These are phyloP conservation scores for Sugiyamaella neomexicana DNA, from an alignment of 1,139 yeast species.

Conservation along the genomic window DNA sequence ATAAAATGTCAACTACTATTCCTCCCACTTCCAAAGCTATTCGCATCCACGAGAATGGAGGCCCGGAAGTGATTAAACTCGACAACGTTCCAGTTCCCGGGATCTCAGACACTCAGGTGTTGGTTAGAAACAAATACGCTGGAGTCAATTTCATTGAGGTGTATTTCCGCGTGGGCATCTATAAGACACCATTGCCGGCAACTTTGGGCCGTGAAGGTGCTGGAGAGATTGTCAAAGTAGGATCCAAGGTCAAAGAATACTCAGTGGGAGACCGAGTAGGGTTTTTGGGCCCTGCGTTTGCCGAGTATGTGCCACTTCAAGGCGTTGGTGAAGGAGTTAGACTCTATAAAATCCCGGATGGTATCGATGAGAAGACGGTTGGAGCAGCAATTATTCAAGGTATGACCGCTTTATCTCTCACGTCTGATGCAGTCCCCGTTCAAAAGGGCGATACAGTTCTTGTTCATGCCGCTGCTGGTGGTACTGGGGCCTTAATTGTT, in stretches of 20 bases:
- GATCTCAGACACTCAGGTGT: constrained; percentile 54
- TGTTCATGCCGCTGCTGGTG: constrained; percentile 90
- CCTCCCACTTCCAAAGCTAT: constrained; percentile 63
- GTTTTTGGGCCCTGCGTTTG: constrained; percentile 57
- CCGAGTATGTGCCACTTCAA: constrained; percentile 60
- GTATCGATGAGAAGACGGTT: constrained; percentile 49
- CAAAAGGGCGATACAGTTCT: constrained; percentile 50
- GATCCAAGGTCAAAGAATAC: constrained; percentile 55
- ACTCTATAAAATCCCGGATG: constrained; percentile 35
- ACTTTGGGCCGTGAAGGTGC: constrained; percentile 82
- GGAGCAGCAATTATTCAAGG: constrained; percentile 72
- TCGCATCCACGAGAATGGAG: constrained; percentile 56
- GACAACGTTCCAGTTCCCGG: constrained; percentile 58
- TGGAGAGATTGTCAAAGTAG: constrained; percentile 71
- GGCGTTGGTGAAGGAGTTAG: constrained; percentile 43
- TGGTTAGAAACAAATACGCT: constrained; percentile 68
- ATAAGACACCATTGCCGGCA: constrained; percentile 60
- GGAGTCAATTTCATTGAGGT: constrained; percentile 84
- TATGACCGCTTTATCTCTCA: constrained; percentile 72
- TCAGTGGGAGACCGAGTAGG: constrained; percentile 74
- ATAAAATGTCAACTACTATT: constrained; percentile 35
- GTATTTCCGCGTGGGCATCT: constrained; percentile 77
- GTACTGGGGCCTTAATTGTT: constrained; percentile 71
- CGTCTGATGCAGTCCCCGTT: constrained; percentile 64
- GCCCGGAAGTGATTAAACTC: constrained; percentile 55